Evolutionary conservation across 345 rosid species (phyloP), one percentile per base, ranked within the genome.

Genomic region (Salix suchowensis): DNA sequence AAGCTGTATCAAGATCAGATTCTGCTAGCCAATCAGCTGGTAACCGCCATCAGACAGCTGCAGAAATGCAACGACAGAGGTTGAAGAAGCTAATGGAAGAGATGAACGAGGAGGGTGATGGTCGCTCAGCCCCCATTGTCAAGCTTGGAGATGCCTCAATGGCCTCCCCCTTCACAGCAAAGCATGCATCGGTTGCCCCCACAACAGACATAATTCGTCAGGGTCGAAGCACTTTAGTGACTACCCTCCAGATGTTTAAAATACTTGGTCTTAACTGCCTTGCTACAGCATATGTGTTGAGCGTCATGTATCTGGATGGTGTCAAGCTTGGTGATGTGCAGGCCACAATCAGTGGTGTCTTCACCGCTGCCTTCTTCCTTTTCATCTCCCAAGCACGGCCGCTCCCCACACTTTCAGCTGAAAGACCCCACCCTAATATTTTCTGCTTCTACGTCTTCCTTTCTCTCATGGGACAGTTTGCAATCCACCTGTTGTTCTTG

Each of bases 131-230:
- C 70, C 98, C 99, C 8, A 71, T 96, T 52, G 99, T 96, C 72
- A 96, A 92, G 87, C 98, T 96, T 39, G 99, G 99, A 4, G 98
- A 96, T 84, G 99, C 99, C 32, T 96, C 99, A 54, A 96, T 96
- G 99, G 99, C 99, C 64, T 96, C 99, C 9, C 98, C 98, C 30
- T 96, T 96, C 80, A 96, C 99, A 19, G 99, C 98, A 4, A 96
- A 96, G 84, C 99, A 96, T 50, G 98, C 99, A 12, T 96, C 99
- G 28, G 97, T 96, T 68, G 91, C 96, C 72, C 98, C 99, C n/a
- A 93, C 95, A 16, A 89, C 90, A 2, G 99, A 94, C 85, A 85
- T 96, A 65, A 96, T 96, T 70, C 93, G 98, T 58, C 99, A 96
- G 82, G 99, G 99, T 64, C 99, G 98, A n/a, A 96, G 98, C 71